These are phyloP conservation scores for Rubia peregrina DNA, from an alignment of 305 asterid species.

Conservation along the genomic window DNA sequence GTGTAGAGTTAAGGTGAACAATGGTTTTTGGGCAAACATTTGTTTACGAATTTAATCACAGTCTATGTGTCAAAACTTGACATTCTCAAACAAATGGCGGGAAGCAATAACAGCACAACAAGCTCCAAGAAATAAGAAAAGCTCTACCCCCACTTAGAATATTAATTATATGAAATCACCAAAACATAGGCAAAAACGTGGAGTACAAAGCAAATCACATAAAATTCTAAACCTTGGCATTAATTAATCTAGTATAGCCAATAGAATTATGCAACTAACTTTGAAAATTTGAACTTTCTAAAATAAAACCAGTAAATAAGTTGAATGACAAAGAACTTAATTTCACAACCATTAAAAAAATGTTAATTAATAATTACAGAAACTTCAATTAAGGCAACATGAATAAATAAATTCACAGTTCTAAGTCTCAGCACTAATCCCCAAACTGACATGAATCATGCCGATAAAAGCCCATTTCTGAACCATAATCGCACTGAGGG, in stretches of 20 bases:
- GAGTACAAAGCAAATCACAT: background rate
- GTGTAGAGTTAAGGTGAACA: constrained; percentile 43
- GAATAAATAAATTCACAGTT: background rate
- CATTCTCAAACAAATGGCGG: background rate
- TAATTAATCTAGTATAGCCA: background rate
- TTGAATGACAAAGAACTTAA: background rate
- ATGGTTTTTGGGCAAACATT: constrained; percentile 14
- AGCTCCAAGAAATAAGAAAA: background rate
- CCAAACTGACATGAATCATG: background rate
- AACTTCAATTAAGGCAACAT: constrained; percentile 4
- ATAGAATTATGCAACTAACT: background rate
- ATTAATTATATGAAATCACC: background rate
- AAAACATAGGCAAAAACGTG: background rate
- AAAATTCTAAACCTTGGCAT: background rate
- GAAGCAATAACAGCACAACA: background rate
- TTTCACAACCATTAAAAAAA: background rate
- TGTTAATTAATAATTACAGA: background rate
- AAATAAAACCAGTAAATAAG: background rate
- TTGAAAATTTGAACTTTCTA: background rate
- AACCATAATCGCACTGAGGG: background rate
- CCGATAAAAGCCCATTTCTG: background rate
- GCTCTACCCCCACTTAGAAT: background rate
- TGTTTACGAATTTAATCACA: constrained; percentile 10
- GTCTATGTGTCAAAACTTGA: background rate
- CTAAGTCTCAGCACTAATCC: background rate